Base-by-base conservation (phyloP, 169 alveolate genomes). In the Plasmodium ovale region DNA sequence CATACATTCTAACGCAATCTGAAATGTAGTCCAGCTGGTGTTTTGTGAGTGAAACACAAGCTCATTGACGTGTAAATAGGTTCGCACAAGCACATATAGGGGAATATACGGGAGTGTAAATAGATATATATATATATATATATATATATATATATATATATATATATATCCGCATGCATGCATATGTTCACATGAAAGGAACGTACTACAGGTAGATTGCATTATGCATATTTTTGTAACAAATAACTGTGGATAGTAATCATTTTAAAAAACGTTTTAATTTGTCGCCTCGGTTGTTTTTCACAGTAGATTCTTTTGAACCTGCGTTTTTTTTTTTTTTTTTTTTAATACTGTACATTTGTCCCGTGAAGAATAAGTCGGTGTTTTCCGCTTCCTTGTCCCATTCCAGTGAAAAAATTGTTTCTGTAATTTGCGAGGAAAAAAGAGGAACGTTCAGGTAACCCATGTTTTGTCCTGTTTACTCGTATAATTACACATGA, bases 341-440 rank as follows among this genome's bases (percentile, higher is more conserved):
- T 44, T 39, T 59, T 84, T 54, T 49, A 35, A 59, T 47, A 42
- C 54, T 54, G 37, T 84, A 84, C 91, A 84, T 84, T 84, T 33
- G 91, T 67, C 54, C 87, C 91, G 44, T 84, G 82, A 84, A 84
- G 29, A 71, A 84, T 42, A 31, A 84, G 87, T 31, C 67, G 68
- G 27, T 54, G 67, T 85, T 85, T 85, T 64, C 51, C 91, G 44
- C 69, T 59, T 33, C 67, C 87, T 53, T 85, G 87, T n/a, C 85
- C 68, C 91, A 85, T 85, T 1, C 39, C 49, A 10, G 27, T 49
- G 23, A 62, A 33, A 72, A 64, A 1, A 25, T 44, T 9, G 35
- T 72, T 53, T 27, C 25, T 44, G 7, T 27, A 31, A 42, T 12
- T 33, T 35, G 25, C 23, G 54, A 72, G 31, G 60, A 74, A 59